Evolutionary conservation across 441 rosid species (phyloP).

Genomic region (Adansonia rubrostipa): DNA sequence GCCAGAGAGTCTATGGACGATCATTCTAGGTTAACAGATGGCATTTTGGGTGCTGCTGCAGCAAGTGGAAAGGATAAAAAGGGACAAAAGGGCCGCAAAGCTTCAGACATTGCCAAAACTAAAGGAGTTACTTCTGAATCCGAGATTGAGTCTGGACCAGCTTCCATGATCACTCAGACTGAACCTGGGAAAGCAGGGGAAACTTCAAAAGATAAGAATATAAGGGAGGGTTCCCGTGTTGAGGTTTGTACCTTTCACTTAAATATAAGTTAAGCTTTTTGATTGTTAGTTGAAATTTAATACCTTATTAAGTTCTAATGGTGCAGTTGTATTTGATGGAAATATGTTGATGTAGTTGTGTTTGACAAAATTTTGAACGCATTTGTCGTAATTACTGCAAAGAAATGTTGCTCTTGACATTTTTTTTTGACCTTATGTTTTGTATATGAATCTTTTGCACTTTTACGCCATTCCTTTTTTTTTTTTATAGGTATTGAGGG

Average conservation of each 20-base stretch:
- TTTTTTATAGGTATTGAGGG: slow-evolving; percentile 70
- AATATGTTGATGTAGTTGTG: neutral
- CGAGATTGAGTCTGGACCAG: slow-evolving; percentile 45
- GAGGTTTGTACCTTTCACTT: slow-evolving; percentile 63
- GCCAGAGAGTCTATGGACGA: slow-evolving; percentile 47
- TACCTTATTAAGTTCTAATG: neutral
- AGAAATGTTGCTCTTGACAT: slow-evolving; percentile 10
- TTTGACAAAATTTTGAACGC: neutral
- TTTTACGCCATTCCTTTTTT: slow-evolving; percentile 14
- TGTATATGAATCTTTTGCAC: slow-evolving; percentile 10
- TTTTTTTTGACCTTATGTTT: neutral
- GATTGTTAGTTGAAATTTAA: neutral
- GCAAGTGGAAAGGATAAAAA: slow-evolving; percentile 49
- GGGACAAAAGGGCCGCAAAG: slow-evolving; percentile 48
- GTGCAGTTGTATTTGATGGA: neutral
- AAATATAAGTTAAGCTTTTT: slow-evolving; percentile 5
- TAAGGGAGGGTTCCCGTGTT: slow-evolving; percentile 80
- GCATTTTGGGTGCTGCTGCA: slow-evolving; percentile 44
- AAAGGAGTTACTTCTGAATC: slow-evolving; percentile 52
- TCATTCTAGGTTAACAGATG: slow-evolving; percentile 47
- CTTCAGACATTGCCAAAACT: slow-evolving; percentile 49
- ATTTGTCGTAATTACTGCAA: neutral
- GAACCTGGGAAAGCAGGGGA: slow-evolving; percentile 45
- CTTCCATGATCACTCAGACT: slow-evolving; percentile 37
- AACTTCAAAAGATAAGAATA: slow-evolving; percentile 44